Evolutionary conservation across 768 basidiomycete genomes (phyloP), one percentile per base, ranked within the genome.

Genomic region (Leccinellum rugosiceps): DNA sequence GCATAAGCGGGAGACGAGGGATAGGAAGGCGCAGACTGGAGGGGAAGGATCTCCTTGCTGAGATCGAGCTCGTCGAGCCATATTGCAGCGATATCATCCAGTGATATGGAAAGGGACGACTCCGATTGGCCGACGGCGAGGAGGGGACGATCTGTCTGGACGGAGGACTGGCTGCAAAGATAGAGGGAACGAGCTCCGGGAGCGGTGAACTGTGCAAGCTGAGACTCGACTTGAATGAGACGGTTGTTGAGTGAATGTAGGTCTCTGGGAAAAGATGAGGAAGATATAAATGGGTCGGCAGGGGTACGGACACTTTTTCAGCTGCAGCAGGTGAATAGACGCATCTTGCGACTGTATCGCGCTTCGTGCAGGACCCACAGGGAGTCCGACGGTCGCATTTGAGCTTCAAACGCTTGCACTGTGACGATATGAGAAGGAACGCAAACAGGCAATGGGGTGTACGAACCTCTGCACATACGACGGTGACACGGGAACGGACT

Each of bases 401-500:
- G 53, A 93, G 80, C 65, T 94, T 94, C 53, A 93, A 79, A 4
- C 91, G 88, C 71, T 93, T 93, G 77, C 91, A 94, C 88, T 93
- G 67, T 3, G 6, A n/a, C 1, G 43, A 50, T 35, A 38, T 68
- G 3, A 64, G 48, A 17, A 1, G 2, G 9, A 6, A 3, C 8
- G 19, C 6, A 6, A 8, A 13, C 11, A 11, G 15, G n/a, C 0
- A 3, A 21, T 3, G 6, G 7, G 38, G 8, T 11, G 19, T 54
- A 62, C 79, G 31, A 32, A 88, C 88, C 83, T 91, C 89, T 68
- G 86, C 89, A 62, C 88, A 90, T 6, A 90, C 88, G 32, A 90
- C 88, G 45, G 88, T 90, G 60, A 90, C 84, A 50, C 88, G 81
- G 1, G 88, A 88, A 53, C 88, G 85, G 44, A 89, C 81, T 75